Evolutionary conservation across 768 basidiomycete species (phyloP).

Genomic region (Leccinellum luteum): DNA sequence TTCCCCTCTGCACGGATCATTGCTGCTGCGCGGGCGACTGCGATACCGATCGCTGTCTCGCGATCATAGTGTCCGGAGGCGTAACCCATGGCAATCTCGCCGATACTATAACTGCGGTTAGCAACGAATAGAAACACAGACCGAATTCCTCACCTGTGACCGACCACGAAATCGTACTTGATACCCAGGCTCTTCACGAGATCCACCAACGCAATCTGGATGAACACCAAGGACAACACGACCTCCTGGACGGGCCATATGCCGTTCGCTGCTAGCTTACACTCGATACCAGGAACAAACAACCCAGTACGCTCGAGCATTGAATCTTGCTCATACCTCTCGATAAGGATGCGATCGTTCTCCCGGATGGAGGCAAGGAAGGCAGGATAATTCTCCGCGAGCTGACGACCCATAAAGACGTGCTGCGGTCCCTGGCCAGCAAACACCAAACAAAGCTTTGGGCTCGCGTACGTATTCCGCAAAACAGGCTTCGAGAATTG

Average conservation of each 20-base stretch:
- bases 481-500: constrained; percentile 32
- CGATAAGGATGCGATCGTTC: constrained; percentile 33
- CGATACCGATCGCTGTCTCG: constrained; percentile 34
- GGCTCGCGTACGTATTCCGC: constrained; percentile 18
- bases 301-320: constrained; percentile 34
- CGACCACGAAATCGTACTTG: constrained; percentile 33
- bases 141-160: constrained; percentile 27
- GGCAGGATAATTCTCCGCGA: constrained; percentile 29
- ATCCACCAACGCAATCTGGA: constrained; percentile 35
- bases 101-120: constrained; percentile 21
- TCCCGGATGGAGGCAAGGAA: constrained; percentile 31
- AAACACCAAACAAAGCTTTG: constrained; percentile 36
- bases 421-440: constrained; percentile 38
- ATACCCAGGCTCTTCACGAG: constrained; percentile 33
- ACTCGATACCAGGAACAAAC: constrained; percentile 28
- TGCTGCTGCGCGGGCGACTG: constrained; percentile 35
- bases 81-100: constrained; percentile 38
- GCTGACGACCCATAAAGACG: constrained; percentile 36
- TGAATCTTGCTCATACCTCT: constrained; percentile 28
- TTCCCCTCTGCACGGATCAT: constrained; percentile 36
- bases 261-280: constrained; percentile 22
- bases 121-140: background rate
- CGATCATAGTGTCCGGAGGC: constrained; percentile 36
- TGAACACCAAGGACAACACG: constrained; percentile 32
- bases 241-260: constrained; percentile 35